phyloP scores from a whole-genome alignment of 2,329 filamentous ascomycete genomes.

The Amphichorda felina region DNA sequence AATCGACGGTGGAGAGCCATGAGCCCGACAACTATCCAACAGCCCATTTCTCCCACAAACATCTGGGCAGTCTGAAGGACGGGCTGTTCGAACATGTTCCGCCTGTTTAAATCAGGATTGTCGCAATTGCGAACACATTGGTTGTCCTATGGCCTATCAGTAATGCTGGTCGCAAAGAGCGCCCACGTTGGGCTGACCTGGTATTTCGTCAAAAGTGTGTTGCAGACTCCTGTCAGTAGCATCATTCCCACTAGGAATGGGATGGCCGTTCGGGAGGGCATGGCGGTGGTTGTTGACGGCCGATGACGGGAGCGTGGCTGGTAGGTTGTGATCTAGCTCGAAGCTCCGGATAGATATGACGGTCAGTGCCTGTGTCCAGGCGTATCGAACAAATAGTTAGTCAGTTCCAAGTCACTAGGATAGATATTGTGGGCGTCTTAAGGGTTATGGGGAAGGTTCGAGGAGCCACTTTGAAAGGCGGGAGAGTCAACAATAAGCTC shows the following conservation, averaged over 20 bases:
- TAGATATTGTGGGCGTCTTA: too few species aligned
- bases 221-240: constrained; percentile 91
- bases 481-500: too few species aligned
- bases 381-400: too few species aligned
- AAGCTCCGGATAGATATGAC: too few species aligned
- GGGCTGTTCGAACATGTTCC: constrained; percentile 77
- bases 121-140: constrained; percentile 92
- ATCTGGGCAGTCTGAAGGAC: constrained; percentile 95
- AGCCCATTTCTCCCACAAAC: constrained; percentile 94
- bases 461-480: too few species aligned
- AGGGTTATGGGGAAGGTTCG: too few species aligned
- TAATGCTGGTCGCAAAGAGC: not conserved
- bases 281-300: constrained; percentile 20
- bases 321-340: too few species aligned
- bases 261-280: constrained; percentile 62
- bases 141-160: constrained; percentile 54
- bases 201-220: constrained; percentile 93
- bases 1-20: constrained; percentile 55
- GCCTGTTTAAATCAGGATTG: constrained; percentile 51
- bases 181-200: constrained; percentile 46
- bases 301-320: too few species aligned
- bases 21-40: constrained; percentile 77
- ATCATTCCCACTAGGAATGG: constrained; percentile 91
- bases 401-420: too few species aligned
- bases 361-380: too few species aligned